Percentiles rank a stretch among this genome's conserved stretches.
Evolutionary conservation across 208 protist species (phyloP).

Genomic region (Histomonas meleagridis): DNA sequence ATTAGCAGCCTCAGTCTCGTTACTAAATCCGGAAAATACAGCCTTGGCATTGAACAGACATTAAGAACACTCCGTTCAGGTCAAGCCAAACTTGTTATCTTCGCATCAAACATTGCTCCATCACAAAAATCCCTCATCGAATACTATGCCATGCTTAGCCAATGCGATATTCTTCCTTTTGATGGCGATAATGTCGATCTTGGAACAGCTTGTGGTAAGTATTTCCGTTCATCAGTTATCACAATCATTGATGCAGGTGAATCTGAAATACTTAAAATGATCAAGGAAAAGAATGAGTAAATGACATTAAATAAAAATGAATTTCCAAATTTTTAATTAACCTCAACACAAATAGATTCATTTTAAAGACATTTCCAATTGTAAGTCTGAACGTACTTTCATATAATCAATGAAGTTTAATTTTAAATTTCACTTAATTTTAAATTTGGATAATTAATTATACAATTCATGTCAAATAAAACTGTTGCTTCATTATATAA

Average conservation of each 20-base stretch:
- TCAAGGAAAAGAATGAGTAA: slow-evolving; percentile 37
- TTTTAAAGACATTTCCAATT: too few relatives aligned
- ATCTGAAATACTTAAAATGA: slow-evolving; percentile 67
- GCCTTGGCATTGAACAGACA: slow-evolving; percentile 87
- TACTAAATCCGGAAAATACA: slow-evolving; percentile 97
- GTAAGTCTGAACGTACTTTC: too few relatives aligned
- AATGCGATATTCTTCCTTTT: slow-evolving; percentile 95
- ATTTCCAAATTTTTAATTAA: too few relatives aligned
- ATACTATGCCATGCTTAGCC: slow-evolving; percentile 98
- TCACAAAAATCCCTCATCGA: slow-evolving; percentile 94
- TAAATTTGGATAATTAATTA: too few relatives aligned
- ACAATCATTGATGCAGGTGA: slow-evolving; percentile 89
- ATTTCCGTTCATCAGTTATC: slow-evolving; percentile 85
- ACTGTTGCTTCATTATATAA: too few relatives aligned
- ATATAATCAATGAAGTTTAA: too few relatives aligned
- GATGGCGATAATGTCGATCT: slow-evolving; percentile 90
- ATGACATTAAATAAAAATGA: too few relatives aligned
- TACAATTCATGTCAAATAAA: too few relatives aligned
- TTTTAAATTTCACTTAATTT: too few relatives aligned
- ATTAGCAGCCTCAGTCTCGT: slow-evolving; percentile 80
- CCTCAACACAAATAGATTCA: too few relatives aligned
- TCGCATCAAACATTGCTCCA: slow-evolving; percentile 91
- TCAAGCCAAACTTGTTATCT: slow-evolving; percentile 87
- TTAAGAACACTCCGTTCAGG: slow-evolving; percentile 84
- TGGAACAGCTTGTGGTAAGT: slow-evolving; percentile 93